A percentile compares a stretch with the other conserved stretches of the same genome.
Conservation (phyloP, 805 yeast species). For the Ogataea kodamae region DNA sequence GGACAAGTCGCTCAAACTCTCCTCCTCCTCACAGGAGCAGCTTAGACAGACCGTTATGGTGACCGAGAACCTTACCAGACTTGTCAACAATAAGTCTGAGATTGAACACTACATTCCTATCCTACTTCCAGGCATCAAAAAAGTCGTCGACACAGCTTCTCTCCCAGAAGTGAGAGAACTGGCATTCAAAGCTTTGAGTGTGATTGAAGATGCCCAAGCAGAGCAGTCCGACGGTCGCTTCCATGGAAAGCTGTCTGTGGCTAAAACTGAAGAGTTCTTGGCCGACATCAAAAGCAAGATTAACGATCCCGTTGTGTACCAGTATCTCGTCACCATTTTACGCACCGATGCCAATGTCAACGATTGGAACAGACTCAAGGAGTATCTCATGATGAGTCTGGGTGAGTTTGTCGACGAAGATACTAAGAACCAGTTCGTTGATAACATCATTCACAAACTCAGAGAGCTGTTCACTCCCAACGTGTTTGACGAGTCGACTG, state of each 20-base stretch:
- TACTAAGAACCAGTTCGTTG: conserved; percentile 39
- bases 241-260: conserved; percentile 66
- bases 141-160: conserved; percentile 85
- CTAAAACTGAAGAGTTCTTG: conserved; percentile 48
- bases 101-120: conserved; percentile 84
- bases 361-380: conserved; percentile 61
- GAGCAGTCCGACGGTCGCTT: conserved; percentile 66
- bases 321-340: conserved; percentile 51
- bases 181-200: conserved; percentile 81
- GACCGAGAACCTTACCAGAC: conserved; percentile 90
- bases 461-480: conserved; percentile 54
- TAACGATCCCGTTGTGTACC: conserved; percentile 37
- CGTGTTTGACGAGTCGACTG: conserved; percentile 55
- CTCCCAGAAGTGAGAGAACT: conserved; percentile 94
- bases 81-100: conserved; percentile 90
- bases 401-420: conserved; percentile 34
- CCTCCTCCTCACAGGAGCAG: conserved; percentile 92
- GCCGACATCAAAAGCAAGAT: conserved; percentile 28
- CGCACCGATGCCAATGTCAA: conserved; percentile 68
- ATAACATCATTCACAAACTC: conserved; percentile 43
- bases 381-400: conserved; percentile 45
- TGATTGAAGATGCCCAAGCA: conserved; percentile 75
- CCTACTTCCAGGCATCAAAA: conserved; percentile 86
- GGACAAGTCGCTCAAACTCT: conserved; percentile 80
- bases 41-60: conserved; percentile 95